Conservation (phyloP, 176 grass and related monocot species). For the Pontederia paniculata region DNA sequence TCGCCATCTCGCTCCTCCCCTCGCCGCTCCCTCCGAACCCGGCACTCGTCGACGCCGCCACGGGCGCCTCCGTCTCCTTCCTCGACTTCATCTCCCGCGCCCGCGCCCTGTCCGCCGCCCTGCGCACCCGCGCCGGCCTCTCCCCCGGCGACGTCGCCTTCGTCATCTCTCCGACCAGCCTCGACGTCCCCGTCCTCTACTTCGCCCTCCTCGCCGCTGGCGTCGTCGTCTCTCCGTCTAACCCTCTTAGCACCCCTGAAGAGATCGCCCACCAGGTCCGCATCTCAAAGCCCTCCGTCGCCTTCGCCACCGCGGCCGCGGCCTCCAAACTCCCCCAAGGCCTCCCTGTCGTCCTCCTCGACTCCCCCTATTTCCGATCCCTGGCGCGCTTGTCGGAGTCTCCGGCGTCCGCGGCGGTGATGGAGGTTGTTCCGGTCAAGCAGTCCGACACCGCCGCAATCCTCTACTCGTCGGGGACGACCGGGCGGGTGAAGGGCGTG, state of each 20-base stretch:
- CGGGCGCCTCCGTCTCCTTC: slow-evolving; percentile 45
- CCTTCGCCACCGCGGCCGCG: slow-evolving; percentile 30
- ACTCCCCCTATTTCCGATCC: slow-evolving; percentile 31
- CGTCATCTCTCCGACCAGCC: slow-evolving; percentile 31
- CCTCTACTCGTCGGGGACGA: slow-evolving; percentile 81
- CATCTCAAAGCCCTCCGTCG: slow-evolving; percentile 36
- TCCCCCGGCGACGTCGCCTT: slow-evolving; percentile 38
- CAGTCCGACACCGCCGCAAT: slow-evolving; percentile 73
- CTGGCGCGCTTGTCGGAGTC: slow-evolving; percentile 14
- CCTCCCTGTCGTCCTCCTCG: slow-evolving; percentile 33
- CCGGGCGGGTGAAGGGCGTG: slow-evolving; percentile 67
- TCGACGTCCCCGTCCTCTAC: slow-evolving; percentile 47
- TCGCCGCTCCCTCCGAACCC: slow-evolving; percentile 33
- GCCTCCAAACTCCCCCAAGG: slow-evolving; percentile 28
- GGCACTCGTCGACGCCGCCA: slow-evolving; percentile 35
- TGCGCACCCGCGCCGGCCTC: slow-evolving; percentile 23
- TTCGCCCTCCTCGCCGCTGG: slow-evolving; percentile 64
- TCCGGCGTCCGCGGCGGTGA: slow-evolving; percentile 1
- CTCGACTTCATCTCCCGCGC: slow-evolving; percentile 35
- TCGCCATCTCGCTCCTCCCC: slow-evolving; percentile 31
- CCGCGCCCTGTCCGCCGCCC: slow-evolving; percentile 35
- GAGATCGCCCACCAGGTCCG: slow-evolving; percentile 40
- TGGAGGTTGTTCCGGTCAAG: slow-evolving; percentile 31
- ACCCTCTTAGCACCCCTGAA: slow-evolving; percentile 37
- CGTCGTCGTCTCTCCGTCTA: slow-evolving; percentile 53